A percentile compares a stretch with the other conserved stretches of the same genome.
Conservation (phyloP, 352 stramenopile genomes). For the Pythium sukuiense region DNA sequence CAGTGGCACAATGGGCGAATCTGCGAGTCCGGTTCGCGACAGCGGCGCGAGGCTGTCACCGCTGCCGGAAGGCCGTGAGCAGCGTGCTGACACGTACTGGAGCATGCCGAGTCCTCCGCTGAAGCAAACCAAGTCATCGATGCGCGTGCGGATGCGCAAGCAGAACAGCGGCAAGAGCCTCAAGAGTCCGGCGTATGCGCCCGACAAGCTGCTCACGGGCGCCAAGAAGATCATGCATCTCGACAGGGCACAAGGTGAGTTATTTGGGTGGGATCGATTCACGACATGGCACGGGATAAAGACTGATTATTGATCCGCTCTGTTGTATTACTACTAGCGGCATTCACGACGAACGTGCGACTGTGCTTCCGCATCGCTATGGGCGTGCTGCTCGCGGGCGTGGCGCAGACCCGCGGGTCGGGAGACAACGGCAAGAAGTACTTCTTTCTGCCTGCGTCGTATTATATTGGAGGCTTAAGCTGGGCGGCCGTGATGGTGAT, state of each 20-base stretch:
- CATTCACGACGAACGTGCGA: constrained; percentile 40
- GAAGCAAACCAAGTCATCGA: constrained; percentile 8
- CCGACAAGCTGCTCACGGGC: constrained; percentile 16
- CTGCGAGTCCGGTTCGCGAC: not conserved
- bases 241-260: constrained; percentile 33
- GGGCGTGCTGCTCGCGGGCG: constrained; percentile 57
- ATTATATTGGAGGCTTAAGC: constrained; percentile 62
- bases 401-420: constrained; percentile 50
- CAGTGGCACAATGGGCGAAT: not conserved
- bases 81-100: constrained; percentile 22
- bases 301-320: too few species aligned
- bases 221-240: constrained; percentile 45
- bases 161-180: constrained; percentile 1
- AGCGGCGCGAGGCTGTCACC: constrained; percentile 1
- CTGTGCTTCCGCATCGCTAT: constrained; percentile 49
- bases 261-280: too few species aligned
- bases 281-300: too few species aligned
- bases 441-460: constrained; percentile 53
- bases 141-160: constrained; percentile 29
- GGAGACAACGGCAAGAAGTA: constrained; percentile 31
- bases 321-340: constrained; percentile 6
- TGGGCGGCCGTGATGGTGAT: constrained; percentile 74
- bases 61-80: not conserved
- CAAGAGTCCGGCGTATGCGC: constrained; percentile 1
- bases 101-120: constrained; percentile 18